These are phyloP conservation scores for Moricandia moricandioides DNA, from an alignment of 345 rosid species.

Conservation along the genomic window DNA sequence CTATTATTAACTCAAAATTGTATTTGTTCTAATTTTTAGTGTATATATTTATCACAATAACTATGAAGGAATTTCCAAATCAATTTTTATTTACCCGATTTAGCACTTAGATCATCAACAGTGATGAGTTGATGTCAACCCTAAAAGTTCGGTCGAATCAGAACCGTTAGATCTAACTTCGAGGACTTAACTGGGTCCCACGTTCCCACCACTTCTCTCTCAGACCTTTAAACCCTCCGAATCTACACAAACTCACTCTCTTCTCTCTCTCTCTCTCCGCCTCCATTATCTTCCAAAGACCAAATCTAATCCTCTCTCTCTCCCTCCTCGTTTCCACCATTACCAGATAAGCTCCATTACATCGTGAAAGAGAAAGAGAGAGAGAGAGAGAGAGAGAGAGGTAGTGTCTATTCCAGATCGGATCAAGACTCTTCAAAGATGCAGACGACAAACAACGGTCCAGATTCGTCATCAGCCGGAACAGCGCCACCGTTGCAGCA, in stretches of 20 bases:
- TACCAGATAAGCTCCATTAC: neutral
- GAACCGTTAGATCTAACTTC: constrained; percentile 28
- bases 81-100: neutral
- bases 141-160: constrained; percentile 29
- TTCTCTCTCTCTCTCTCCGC: constrained; percentile 34
- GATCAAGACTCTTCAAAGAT: constrained; percentile 25
- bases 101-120: constrained; percentile 5
- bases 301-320: constrained; percentile 35
- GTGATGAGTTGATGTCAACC: constrained; percentile 30
- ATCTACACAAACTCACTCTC: constrained; percentile 4
- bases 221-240: constrained; percentile 37
- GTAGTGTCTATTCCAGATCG: constrained; percentile 19
- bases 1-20: no score
- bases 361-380: neutral
- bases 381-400: neutral
- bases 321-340: constrained; percentile 30
- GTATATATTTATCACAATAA: neutral
- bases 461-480: constrained; percentile 39
- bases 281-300: constrained; percentile 20
- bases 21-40: neutral
- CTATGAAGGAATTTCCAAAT: neutral
- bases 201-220: constrained; percentile 31
- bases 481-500: constrained; percentile 47
- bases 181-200: constrained; percentile 29
- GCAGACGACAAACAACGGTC: constrained; percentile 44